Base-by-base conservation (phyloP, 495 filamentous ascomycete species). In the Neurospora sp. region DNA sequence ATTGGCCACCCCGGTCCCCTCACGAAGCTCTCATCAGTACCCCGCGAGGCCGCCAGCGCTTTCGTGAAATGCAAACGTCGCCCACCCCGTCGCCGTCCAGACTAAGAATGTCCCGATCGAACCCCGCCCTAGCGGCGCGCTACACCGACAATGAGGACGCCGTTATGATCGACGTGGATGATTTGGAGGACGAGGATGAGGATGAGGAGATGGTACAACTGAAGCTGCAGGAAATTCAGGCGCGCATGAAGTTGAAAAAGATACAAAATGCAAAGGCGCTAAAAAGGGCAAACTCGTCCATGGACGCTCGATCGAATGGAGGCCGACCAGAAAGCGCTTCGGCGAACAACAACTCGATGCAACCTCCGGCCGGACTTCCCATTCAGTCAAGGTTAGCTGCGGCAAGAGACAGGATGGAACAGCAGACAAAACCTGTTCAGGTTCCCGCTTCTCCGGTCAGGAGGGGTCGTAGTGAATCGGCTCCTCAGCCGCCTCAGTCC, bases 161-260 rank as follows among this genome's bases (percentile, higher is more conserved):
- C 68, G 84, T 82, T 48, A 75, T 84, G 16, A 78, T 76, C 22
- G 82, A 84, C 6, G 83, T 79, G 14, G 84, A 73, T 18, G 78
- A 74, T 1, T 80, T 86, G 35, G 85, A 87, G 2, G 88, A 90
- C 3, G 90, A 89, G 8, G 91, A 93, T 0, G 94, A 98, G 38
- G 96, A 99, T 76, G 96, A 98, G 77, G 94, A 98, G 81, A 94
- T 89, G 2, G 80, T 98, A 40, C 85, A 94, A 74, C 84, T 99
- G 74, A 88, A 95, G 77, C 83, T 99, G 31, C 88, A 92, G 69
- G 93, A 91, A 70, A 95, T 99, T 69, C 89, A 98, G 77, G 93
- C 94, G 5, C 89, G 90, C 74, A 83, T 98, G 68, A 97, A 92
- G 82, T 84, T 99, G 75, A 98, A 98, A 80, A 93, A 91, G 78